A percentile compares a stretch with the other conserved stretches of the same genome.
Evolutionary conservation across 2,329 filamentous ascomycete genomes (phyloP).

Genomic region (Sporothrix sp.): DNA sequence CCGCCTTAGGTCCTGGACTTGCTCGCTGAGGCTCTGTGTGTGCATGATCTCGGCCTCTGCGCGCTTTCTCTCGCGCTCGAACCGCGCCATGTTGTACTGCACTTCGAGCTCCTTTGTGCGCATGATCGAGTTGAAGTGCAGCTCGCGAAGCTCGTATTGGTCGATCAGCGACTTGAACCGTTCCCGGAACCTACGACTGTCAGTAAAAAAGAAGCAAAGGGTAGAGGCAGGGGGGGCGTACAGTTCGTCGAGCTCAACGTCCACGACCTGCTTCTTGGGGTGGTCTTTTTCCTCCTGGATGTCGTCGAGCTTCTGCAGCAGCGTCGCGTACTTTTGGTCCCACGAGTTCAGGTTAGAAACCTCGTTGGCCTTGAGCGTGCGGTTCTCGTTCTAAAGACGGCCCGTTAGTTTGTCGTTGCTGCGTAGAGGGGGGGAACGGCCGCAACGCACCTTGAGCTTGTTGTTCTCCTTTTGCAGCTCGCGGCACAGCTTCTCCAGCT

Average conservation of each 20-base stretch:
- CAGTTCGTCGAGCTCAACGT: slow-evolving; percentile 77
- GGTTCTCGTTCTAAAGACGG: slow-evolving; percentile 67
- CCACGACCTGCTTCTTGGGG: slow-evolving; percentile 67
- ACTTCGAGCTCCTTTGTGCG: slow-evolving; percentile 94
- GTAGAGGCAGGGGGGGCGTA: not conserved
- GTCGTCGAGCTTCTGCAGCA: slow-evolving; percentile 77
- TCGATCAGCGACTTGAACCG: slow-evolving; percentile 93
- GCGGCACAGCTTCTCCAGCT: slow-evolving; percentile 88
- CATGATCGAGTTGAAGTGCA: slow-evolving; percentile 86
- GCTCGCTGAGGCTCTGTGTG: slow-evolving; percentile 75
- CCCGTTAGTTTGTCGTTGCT: not conserved
- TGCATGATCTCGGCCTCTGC: slow-evolving; percentile 73
- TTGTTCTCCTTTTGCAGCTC: slow-evolving; percentile 97
- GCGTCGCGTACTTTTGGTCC: slow-evolving; percentile 71
- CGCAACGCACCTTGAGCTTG: slow-evolving; percentile 68
- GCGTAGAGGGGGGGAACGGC: not conserved
- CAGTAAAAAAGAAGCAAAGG: slow-evolving; percentile 10
- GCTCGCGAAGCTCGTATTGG: slow-evolving; percentile 89
- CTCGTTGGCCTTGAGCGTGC: slow-evolving; percentile 77
- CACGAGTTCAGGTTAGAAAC: slow-evolving; percentile 73
- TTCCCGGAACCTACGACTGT: slow-evolving; percentile 56
- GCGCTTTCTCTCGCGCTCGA: slow-evolving; percentile 80
- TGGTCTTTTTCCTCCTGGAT: slow-evolving; percentile 81
- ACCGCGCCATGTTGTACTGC: slow-evolving; percentile 78
- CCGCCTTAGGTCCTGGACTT: slow-evolving; percentile 92